Base-by-base conservation (phyloP, 306 rosid genomes). In the Albizia julibrissin region DNA sequence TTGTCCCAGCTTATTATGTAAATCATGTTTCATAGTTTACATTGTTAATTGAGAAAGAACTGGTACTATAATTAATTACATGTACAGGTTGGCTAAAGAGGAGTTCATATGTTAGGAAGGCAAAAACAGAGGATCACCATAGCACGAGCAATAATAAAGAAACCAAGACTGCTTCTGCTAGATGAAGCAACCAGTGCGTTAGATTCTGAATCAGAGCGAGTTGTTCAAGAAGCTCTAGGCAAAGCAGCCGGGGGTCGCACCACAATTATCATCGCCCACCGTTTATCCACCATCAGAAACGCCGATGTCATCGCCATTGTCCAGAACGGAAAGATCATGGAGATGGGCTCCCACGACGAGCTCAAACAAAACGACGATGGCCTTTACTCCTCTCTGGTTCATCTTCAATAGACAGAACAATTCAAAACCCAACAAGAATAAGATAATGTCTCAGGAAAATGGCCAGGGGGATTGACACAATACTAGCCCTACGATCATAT, bases 141-240 rank as follows among this genome's bases (percentile, higher is more conserved):
- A 29, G 31, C 31, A 29, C 31, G 31, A 29, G 31, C 31, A 29
- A 29, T 29, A 29, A 29, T 29, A 29, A 29, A 29, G 31, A 29
- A 29, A 29, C 2, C 31, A 29, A 29, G 3, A 29, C 31, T 29
- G 2, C 31, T 29, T 1, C 31, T 29, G 31, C 31, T 29, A 29
- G 31, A 29, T 2, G 31, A 29, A 29, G 31, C 1, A 2, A 29
- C 31, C 2, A 29, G 31, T 3, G 3, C 3, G 31, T 29, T 29
- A 29, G 31, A 29, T 76, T 67, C 88, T 0, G 88, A 86, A n/a
- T 90, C 94, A 0, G 94, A 92, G 56, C 65, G 85, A 31, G 67
- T 86, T 0, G 93, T 92, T 5, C 97, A 92, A 81, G 81, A 86
- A 44, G 92, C 94, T 7, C 56, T 90, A 3, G 89, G 90, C 82